Evolutionary conservation across 495 filamentous ascomycete species (phyloP).

Genomic region (Tetracladium marchalianum): DNA sequence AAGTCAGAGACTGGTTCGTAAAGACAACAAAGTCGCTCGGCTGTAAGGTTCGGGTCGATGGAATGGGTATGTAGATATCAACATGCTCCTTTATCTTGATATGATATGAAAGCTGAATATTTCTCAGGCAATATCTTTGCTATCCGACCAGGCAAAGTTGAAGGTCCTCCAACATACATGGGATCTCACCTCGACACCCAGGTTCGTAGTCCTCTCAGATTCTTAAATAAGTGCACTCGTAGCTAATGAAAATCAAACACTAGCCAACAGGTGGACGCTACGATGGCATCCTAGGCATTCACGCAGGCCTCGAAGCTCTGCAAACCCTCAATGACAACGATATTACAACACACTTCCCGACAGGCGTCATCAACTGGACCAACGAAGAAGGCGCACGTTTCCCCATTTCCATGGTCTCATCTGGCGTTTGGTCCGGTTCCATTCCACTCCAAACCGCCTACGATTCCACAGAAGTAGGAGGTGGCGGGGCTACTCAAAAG

Average conservation of each 20-base stretch:
- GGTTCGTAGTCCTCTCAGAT: background rate
- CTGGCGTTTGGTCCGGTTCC: constrained; percentile 66
- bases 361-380: constrained; percentile 68
- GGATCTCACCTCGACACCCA: constrained; percentile 67
- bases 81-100: background rate
- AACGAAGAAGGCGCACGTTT: constrained; percentile 81
- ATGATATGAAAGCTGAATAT: constrained; percentile 17
- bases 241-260: background rate
- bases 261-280: constrained; percentile 68
- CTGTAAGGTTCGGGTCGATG: constrained; percentile 50
- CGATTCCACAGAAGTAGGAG: constrained; percentile 44
- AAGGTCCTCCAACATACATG: constrained; percentile 52
- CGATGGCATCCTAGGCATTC: constrained; percentile 69
- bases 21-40: constrained; percentile 51
- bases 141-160: constrained; percentile 46
- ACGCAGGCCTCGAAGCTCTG: constrained; percentile 63
- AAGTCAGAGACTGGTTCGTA: constrained; percentile 68
- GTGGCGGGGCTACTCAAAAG: constrained; percentile 48
- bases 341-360: constrained; percentile 57
- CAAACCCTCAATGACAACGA: constrained; percentile 57
- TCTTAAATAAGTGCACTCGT: background rate
- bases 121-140: constrained; percentile 62
- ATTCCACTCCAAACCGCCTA: constrained; percentile 56
- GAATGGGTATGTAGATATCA: constrained; percentile 37
- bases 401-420: constrained; percentile 65